A percentile compares a stretch with the other conserved stretches of the same genome.
Evolutionary conservation across 2,329 filamentous ascomycete genomes (phyloP).

Genomic region (Penicillium sp.): DNA sequence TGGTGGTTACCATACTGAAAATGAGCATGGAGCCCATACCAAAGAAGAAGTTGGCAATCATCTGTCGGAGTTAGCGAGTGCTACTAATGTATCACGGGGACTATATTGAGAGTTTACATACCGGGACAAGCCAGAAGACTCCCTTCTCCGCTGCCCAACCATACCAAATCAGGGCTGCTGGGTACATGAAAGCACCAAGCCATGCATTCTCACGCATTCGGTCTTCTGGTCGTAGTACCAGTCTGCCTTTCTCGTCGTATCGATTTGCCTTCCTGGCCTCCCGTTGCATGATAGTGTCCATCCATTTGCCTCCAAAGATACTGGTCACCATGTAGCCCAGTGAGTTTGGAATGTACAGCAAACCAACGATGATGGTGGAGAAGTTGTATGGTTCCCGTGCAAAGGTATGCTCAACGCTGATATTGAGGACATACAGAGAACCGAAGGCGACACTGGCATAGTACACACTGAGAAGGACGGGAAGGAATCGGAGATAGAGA

Average conservation of each 20-base stretch:
- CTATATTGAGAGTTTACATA: constrained; percentile 28
- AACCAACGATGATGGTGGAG: constrained; percentile 65
- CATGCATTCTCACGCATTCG: constrained; percentile 80
- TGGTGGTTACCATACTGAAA: constrained; percentile 71
- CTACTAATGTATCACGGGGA: background rate
- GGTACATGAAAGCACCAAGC: constrained; percentile 70
- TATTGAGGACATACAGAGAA: constrained; percentile 73
- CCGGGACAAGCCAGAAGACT: constrained; percentile 61
- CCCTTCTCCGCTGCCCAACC: constrained; percentile 70
- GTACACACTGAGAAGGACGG: constrained; percentile 71
- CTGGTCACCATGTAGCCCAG: constrained; percentile 71
- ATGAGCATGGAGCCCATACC: constrained; percentile 77
- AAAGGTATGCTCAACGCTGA: constrained; percentile 72
- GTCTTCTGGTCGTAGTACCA: constrained; percentile 74
- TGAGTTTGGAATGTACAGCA: constrained; percentile 74
- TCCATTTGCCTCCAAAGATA: constrained; percentile 71
- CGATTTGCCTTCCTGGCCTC: constrained; percentile 69
- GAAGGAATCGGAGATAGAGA: constrained; percentile 69
- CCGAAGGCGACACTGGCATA: constrained; percentile 75
- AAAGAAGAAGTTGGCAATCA: constrained; percentile 70
- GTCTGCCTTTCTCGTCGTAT: constrained; percentile 64
- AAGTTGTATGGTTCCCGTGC: constrained; percentile 67
- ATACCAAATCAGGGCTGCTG: constrained; percentile 69
- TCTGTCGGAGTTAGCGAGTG: constrained; percentile 29
- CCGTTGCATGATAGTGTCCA: constrained; percentile 76